Evolutionary conservation across 192 early-diverging fungal genomes (phyloP).

Genomic region (Allomyces macrogynus): DNA sequence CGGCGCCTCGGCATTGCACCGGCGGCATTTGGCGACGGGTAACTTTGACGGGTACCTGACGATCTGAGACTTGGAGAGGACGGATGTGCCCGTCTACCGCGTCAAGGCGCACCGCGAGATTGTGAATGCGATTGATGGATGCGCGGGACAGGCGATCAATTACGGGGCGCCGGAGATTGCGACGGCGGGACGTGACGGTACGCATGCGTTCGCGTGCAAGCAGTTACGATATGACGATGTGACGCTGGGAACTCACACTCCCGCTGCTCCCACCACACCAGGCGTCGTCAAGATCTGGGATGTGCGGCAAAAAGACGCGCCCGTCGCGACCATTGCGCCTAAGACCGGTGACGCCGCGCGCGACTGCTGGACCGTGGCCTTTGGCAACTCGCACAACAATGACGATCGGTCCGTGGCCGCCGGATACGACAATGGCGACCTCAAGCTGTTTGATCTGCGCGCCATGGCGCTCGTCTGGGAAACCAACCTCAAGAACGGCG

Average conservation of each 20-base stretch:
- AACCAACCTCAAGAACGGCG: conserved; percentile 49
- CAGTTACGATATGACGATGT: not conserved
- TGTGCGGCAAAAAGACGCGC: conserved; percentile 32
- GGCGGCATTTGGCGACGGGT: conserved; percentile 44
- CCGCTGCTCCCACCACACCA: conserved; percentile 6
- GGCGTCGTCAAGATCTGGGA: conserved; percentile 58
- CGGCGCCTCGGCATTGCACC: conserved; percentile 20
- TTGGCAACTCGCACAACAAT: conserved; percentile 41
- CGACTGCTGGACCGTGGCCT: conserved; percentile 49
- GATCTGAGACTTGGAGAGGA: conserved; percentile 38
- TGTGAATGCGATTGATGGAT: conserved; percentile 47
- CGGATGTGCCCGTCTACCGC: conserved; percentile 29
- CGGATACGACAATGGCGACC: conserved; percentile 56
- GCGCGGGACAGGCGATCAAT: conserved; percentile 18
- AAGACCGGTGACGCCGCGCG: conserved; percentile 16
- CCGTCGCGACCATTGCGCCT: conserved; percentile 35
- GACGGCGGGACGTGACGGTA: conserved; percentile 48
- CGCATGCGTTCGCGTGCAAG: not conserved
- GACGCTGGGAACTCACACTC: not conserved
- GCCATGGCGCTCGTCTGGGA: conserved; percentile 36
- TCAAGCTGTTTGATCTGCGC: conserved; percentile 46
- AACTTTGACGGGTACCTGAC: conserved; percentile 39
- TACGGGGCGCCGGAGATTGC: conserved; percentile 38
- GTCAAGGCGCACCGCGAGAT: conserved; percentile 40
- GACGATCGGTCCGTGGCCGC: conserved; percentile 32